Evolutionary conservation across 371 early-diverging fungal species (phyloP), one percentile per base, ranked within the genome.

Genomic region (Zopfochytrium polystomum): DNA sequence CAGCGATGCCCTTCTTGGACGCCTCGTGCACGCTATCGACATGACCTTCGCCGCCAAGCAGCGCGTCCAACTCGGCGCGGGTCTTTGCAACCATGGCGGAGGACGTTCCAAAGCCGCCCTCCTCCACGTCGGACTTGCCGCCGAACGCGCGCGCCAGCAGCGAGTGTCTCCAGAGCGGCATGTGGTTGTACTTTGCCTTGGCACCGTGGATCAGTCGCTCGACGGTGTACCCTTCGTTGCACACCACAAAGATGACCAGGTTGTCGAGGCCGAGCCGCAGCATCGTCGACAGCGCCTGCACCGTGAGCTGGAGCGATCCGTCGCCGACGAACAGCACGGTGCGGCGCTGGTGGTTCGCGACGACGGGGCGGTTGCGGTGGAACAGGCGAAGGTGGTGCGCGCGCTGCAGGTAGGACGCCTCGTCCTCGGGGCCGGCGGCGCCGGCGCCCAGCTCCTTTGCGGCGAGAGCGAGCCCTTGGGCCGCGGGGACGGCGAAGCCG

Each of bases 161-260:
- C 7, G 38, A 38, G 54, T 80, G 80, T 2, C 74, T 49, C 81
- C 81, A 80, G 70, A 70, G 76, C 32, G 71, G 73, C 31, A 71
- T 72, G 52, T 75, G 67, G 57, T 80, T 82, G 60, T 82, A 82
- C 4, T 64, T 34, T n/a, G 80, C 62, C 1, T 74, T 29, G 6
- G 63, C 59, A 20, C 78, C 83, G 60, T 80, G 81, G 26, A 82
- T 76, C 7, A 75, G 35, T 25, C 75, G 71, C 47, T 82, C 82
- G 54, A 80, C 80, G 1, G 75, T 60, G 49, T 80, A 82, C 23
- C 81, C 83, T 22, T 77, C 72, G 38, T 82, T 82, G 58, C 79
- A 80, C 33, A 82, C 33, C 27, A 82, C 46, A 47, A 80, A 56
- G 23, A 82, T 78, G 26, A 76, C 71, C 18, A 77, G 78, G 1